phyloP scores from a whole-genome alignment of 495 filamentous ascomycete genomes.

The Penicillium desertorum region DNA sequence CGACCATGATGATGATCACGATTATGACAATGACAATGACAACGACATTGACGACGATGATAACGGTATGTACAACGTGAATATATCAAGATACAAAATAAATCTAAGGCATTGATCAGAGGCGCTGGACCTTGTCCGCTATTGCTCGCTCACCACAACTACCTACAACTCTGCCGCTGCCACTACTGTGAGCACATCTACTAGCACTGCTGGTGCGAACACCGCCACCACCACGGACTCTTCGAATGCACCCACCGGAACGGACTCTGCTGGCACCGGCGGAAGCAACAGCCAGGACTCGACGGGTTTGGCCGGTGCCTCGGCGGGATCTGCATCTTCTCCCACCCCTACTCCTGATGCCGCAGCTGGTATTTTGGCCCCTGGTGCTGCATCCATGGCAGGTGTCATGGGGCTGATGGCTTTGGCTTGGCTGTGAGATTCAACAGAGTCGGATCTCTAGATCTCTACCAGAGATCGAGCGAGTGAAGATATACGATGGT shows the following conservation, averaged over 20 bases:
- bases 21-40: slow-evolving; percentile 13
- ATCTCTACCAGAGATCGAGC: not conserved
- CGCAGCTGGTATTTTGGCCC: slow-evolving; percentile 16
- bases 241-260: slow-evolving; percentile 7
- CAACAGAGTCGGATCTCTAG: not conserved
- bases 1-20: slow-evolving; percentile 9
- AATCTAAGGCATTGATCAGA: slow-evolving; percentile 22
- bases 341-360: slow-evolving; percentile 23
- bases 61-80: slow-evolving; percentile 17
- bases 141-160: slow-evolving; percentile 34
- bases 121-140: slow-evolving; percentile 37
- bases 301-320: not conserved
- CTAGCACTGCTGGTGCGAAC: slow-evolving; percentile 10
- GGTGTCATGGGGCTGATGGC: slow-evolving; percentile 29
- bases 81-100: not conserved
- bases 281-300: slow-evolving; percentile 8
- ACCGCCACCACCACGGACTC: slow-evolving; percentile 10
- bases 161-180: slow-evolving; percentile 30
- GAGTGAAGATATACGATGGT: slow-evolving; percentile 2
- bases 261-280: slow-evolving; percentile 6
- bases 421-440: slow-evolving; percentile 29
- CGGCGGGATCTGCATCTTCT: slow-evolving; percentile 13
- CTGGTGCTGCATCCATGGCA: slow-evolving; percentile 20
- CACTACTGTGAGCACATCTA: slow-evolving; percentile 17
- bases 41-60: slow-evolving; percentile 18